Base-by-base conservation (phyloP, 2,329 filamentous ascomycete genomes). In the Fusarium heterosporum region DNA sequence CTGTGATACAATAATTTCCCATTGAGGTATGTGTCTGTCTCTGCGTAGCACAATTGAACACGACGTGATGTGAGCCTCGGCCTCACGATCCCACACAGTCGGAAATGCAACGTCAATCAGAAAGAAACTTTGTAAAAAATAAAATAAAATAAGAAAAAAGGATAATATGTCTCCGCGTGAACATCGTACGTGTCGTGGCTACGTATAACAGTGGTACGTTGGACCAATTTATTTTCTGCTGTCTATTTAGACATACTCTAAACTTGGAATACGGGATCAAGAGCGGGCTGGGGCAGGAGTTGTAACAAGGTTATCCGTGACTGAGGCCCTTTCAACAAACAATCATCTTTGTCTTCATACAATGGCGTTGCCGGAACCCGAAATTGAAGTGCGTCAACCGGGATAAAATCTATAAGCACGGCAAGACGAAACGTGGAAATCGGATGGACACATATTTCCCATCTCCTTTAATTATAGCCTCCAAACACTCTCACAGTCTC, bases 161-260 rank as follows among this genome's bases (percentile, higher is more conserved):
- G 14, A 28, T 3, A 11, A 29, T n/a, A 28, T 38, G 34, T 36
- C 11, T 38, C 19, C 7, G 39, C 17, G 13, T 16, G 45, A 17
- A 11, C 22, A 40, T 36, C 29, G 45, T 41, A 42, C 26, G 32
- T 10, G 42, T 16, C 42, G 55, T 54, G 30, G 25, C 48, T 51
- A 32, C 50, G 43, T 58, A 43, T 22, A 61, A 58, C 55, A n/a
- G 65, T 66, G 48, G 48, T 25, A 68, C 65, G 65, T 69, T 39
- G 28, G n/a, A 62, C 65, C 53, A 48, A 56, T 42, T 56, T 39
- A 28, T 29, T 19, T 22, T 4, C 38, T 41, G 17, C 22, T 32
- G 30, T 48, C 19, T 11, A 49, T 36, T 13, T 6, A 8, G 12
- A 32, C 6, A 11, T 22, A 16, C 22, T 10, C 53, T 22, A 30